A percentile compares a stretch with the other conserved stretches of the same genome.
These are phyloP conservation scores for Plenodomus biglobosus DNA, from an alignment of 2,329 filamentous ascomycete genomes.

Conservation along the genomic window DNA sequence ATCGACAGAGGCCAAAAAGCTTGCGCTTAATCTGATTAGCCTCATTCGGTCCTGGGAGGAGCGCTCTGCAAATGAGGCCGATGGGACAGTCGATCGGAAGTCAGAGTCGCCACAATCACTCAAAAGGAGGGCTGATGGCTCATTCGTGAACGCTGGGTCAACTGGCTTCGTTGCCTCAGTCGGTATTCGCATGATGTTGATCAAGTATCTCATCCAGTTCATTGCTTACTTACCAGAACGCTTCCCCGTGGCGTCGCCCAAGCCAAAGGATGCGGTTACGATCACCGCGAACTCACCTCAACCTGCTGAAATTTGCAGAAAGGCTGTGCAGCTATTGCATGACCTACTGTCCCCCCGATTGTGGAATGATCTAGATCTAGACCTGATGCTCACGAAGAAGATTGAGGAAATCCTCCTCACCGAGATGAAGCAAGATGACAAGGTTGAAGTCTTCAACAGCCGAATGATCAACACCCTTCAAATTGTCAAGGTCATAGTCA, in stretches of 20 bases:
- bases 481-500: slow-evolving; percentile 84
- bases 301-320: slow-evolving; percentile 77
- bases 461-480: slow-evolving; percentile 93
- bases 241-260: slow-evolving; percentile 62
- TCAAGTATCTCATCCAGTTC: slow-evolving; percentile 95
- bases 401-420: slow-evolving; percentile 82
- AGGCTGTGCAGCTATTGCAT: slow-evolving; percentile 76
- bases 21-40: slow-evolving; percentile 86
- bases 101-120: slow-evolving; percentile 68
- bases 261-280: slow-evolving; percentile 47
- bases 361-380: slow-evolving; percentile 90
- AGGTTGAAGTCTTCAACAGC: slow-evolving; percentile 72
- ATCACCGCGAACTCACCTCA: slow-evolving; percentile 45
- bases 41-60: slow-evolving; percentile 94
- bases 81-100: slow-evolving; percentile 43
- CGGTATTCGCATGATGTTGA: slow-evolving; percentile 72
- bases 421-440: slow-evolving; percentile 59
- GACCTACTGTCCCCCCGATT: slow-evolving; percentile 83
- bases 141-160: slow-evolving; percentile 57
- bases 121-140: slow-evolving; percentile 78
- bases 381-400: slow-evolving; percentile 79
- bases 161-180: slow-evolving; percentile 51
- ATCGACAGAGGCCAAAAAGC: slow-evolving; percentile 87
- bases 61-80: slow-evolving; percentile 66
- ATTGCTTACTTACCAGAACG: slow-evolving; percentile 88